Percentiles rank a stretch among this genome's conserved stretches.
Evolutionary conservation across 345 rosid genomes (phyloP).

Genomic region (Moricandia arvensis): DNA sequence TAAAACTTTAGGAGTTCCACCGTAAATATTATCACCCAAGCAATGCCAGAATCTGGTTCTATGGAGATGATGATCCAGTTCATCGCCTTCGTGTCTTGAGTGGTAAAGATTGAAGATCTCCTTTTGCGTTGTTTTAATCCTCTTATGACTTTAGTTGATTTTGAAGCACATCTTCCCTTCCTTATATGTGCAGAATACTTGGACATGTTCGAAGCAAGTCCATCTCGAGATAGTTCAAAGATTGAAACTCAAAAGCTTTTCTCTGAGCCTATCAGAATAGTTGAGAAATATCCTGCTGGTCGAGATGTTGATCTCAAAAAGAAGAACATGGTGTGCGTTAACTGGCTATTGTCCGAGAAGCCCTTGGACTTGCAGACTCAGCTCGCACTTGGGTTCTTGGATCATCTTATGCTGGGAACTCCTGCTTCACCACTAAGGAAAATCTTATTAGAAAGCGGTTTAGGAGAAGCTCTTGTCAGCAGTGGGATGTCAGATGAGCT

Average conservation of each 20-base stretch:
- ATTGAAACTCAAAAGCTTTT: constrained; percentile 61
- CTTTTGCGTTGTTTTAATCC: neutral
- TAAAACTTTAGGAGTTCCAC: constrained; percentile 73
- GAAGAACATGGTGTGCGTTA: constrained; percentile 92
- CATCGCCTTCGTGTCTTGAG: constrained; percentile 78
- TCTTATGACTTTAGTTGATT: neutral
- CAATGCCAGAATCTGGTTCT: constrained; percentile 96
- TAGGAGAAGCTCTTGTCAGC: constrained; percentile 88
- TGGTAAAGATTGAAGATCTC: constrained; percentile 61
- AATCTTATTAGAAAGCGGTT: constrained; percentile 85
- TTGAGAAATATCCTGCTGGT: constrained; percentile 84
- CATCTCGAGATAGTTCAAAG: constrained; percentile 62
- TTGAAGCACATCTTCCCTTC: neutral
- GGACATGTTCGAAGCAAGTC: constrained; percentile 67
- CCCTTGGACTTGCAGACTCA: constrained; percentile 88
- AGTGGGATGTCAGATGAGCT: constrained; percentile 92
- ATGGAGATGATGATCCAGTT: constrained; percentile 84
- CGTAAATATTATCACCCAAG: constrained; percentile 86
- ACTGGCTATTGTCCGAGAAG: constrained; percentile 84
- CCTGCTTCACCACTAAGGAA: constrained; percentile 95
- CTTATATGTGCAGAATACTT: constrained; percentile 59
- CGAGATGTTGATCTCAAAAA: constrained; percentile 71
- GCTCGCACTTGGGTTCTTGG: constrained; percentile 81
- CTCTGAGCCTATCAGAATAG: constrained; percentile 64
- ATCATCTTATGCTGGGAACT: constrained; percentile 92